phyloP scores from a whole-genome alignment of 176 grass and related monocot genomes.

The Hyparrhenia diplandra region DNA sequence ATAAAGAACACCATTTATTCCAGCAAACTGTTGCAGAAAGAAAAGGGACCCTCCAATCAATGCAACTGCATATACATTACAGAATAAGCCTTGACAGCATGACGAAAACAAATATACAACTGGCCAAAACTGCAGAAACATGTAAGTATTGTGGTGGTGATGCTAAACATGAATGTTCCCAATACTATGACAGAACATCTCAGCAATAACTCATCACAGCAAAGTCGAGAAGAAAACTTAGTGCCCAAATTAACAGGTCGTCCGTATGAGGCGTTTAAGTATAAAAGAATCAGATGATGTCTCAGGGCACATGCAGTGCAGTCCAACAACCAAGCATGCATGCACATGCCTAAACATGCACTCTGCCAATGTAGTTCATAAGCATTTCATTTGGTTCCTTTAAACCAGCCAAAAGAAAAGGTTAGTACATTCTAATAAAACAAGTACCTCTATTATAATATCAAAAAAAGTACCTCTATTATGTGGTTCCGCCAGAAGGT shows the following conservation, averaged over 20 bases:
- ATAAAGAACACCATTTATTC: slow-evolving; percentile 99
- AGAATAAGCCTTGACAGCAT: slow-evolving; percentile 14
- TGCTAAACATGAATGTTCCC: neutral
- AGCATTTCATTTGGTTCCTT: neutral
- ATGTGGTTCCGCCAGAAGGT: slow-evolving; percentile 71
- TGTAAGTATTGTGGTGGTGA: neutral
- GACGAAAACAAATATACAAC: slow-evolving; percentile 32
- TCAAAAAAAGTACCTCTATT: slow-evolving; percentile 73
- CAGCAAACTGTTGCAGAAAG: slow-evolving; percentile 99
- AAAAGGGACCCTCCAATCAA: slow-evolving; percentile 94
- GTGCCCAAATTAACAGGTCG: neutral
- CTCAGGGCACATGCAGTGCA: neutral
- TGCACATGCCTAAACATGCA: neutral
- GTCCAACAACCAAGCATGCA: neutral
- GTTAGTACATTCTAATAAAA: neutral
- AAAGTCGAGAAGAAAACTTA: neutral
- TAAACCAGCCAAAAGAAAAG: neutral
- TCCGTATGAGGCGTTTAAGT: neutral
- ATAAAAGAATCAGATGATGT: neutral
- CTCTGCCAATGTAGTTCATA: neutral
- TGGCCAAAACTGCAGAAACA: neutral
- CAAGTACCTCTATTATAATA: too few species aligned
- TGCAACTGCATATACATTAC: slow-evolving; percentile 68
- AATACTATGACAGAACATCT: slow-evolving; percentile 8
- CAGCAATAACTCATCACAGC: too few species aligned